Percentiles rank a stretch among this genome's conserved stretches.
phyloP scores from a whole-genome alignment of 2,329 filamentous ascomycete genomes.

The Arthrocladium fulminans region DNA sequence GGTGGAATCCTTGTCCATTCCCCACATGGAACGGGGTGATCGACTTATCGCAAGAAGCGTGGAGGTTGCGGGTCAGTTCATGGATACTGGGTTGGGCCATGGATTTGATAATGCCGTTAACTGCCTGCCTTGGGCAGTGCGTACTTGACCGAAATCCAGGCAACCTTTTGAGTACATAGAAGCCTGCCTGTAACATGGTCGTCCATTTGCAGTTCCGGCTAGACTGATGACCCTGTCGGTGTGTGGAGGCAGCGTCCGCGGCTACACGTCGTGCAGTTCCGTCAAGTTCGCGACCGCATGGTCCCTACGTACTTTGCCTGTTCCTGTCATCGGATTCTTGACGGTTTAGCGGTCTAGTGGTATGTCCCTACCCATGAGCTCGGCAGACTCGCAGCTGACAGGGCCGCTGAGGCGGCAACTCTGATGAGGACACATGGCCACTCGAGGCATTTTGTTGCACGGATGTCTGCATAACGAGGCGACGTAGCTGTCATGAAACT shows the following conservation, averaged over 20 bases:
- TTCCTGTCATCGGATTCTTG: background rate
- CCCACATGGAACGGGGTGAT: background rate
- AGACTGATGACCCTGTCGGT: too few species aligned
- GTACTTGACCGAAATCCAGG: background rate
- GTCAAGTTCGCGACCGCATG: background rate
- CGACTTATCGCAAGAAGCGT: too few species aligned
- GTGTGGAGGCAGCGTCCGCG: background rate
- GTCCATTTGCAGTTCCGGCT: background rate
- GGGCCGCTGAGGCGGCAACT: too few species aligned
- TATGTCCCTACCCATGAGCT: background rate
- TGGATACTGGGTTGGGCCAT: too few species aligned
- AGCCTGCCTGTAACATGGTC: too few species aligned
- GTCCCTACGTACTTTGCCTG: conserved; percentile 1
- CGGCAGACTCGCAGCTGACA: background rate
- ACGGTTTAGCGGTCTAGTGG: background rate
- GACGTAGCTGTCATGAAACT: background rate
- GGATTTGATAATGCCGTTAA: too few species aligned
- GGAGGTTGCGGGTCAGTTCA: background rate
- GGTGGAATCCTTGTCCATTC: background rate
- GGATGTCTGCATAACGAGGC: conserved; percentile 7
- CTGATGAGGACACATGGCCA: too few species aligned
- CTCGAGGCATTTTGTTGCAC: background rate
- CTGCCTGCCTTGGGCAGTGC: background rate
- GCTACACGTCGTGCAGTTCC: background rate
- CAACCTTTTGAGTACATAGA: too few species aligned